phyloP scores from a whole-genome alignment of 164 flowering plant species.

The Magnolia sinica region DNA sequence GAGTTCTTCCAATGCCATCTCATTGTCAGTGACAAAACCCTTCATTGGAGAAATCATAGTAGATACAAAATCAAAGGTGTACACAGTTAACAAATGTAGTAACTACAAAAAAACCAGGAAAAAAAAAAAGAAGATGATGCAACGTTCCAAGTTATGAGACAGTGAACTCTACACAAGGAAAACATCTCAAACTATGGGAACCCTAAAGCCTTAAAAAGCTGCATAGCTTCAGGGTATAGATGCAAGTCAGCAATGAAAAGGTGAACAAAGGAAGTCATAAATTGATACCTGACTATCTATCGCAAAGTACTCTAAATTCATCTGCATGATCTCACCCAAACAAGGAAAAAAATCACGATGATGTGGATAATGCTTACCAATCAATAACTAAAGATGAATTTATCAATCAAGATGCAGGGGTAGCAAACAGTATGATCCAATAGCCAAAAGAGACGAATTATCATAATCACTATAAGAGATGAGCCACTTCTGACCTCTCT shows the following conservation, averaged over 20 bases:
- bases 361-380: conserved; percentile 8
- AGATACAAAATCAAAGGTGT: not conserved
- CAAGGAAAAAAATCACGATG: conserved; percentile 10
- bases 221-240: not conserved
- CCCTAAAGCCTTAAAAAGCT: not conserved
- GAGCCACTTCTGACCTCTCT: conserved; percentile 59
- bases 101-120: not conserved
- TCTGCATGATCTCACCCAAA: conserved; percentile 51
- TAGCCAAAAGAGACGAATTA: conserved; percentile 3
- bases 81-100: not conserved
- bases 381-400: not conserved
- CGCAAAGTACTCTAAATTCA: conserved; percentile 96
- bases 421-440: conserved; percentile 6
- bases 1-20: conserved; percentile 78
- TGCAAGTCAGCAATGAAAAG: not conserved
- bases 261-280: not conserved
- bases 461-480: not conserved
- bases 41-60: conserved; percentile 18
- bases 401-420: not conserved
- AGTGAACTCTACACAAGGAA: not conserved
- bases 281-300: conserved; percentile 86
- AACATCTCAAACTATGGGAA: not conserved
- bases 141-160: not conserved
- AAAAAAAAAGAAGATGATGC: not conserved
- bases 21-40: conserved; percentile 92